Conservation (phyloP, 1,284 basidiomycete species). For the Sphaerobolus stellatus region DNA sequence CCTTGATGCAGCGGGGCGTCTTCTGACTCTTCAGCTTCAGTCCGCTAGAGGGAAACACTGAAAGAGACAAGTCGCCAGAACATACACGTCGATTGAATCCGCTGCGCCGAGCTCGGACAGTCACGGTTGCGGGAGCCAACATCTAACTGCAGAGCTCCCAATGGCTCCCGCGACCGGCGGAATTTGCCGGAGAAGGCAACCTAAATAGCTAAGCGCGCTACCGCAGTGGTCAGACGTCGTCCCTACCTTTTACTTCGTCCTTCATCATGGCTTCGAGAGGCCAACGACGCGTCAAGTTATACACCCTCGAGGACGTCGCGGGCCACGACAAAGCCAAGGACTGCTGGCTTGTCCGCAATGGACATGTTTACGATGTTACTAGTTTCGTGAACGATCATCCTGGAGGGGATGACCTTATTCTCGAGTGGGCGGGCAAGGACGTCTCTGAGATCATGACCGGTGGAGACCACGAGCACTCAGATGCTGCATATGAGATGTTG, state of each 20-base stretch:
- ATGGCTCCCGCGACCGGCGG: too few species aligned
- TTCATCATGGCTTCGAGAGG: slow-evolving; percentile 1
- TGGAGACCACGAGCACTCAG: slow-evolving; percentile 90
- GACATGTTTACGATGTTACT: slow-evolving; percentile 81
- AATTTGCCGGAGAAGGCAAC: too few species aligned
- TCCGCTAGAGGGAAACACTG: too few species aligned
- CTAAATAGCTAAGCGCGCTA: too few species aligned
- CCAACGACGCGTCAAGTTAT: slow-evolving; percentile 42
- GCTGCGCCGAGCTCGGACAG: too few species aligned
- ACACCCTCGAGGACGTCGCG: slow-evolving; percentile 67
- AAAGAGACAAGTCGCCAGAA: too few species aligned
- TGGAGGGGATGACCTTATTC: slow-evolving; percentile 81
- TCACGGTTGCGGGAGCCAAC: too few species aligned
- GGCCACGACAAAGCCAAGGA: slow-evolving; percentile 53
- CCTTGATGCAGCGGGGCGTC: too few species aligned
- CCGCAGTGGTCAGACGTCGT: too few species aligned
- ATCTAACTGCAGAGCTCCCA: too few species aligned
- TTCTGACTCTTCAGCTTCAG: too few species aligned
- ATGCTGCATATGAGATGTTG: slow-evolving; percentile 90
- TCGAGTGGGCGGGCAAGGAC: slow-evolving; percentile 83
- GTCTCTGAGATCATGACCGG: slow-evolving; percentile 83
- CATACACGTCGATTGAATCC: too few species aligned
- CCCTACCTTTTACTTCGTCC: background rate
- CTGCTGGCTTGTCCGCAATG: slow-evolving; percentile 74
- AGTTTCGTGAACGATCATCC: slow-evolving; percentile 78